Evolutionary conservation across 2,329 filamentous ascomycete species (phyloP).

Genomic region (Tolypocladium pustulatum): DNA sequence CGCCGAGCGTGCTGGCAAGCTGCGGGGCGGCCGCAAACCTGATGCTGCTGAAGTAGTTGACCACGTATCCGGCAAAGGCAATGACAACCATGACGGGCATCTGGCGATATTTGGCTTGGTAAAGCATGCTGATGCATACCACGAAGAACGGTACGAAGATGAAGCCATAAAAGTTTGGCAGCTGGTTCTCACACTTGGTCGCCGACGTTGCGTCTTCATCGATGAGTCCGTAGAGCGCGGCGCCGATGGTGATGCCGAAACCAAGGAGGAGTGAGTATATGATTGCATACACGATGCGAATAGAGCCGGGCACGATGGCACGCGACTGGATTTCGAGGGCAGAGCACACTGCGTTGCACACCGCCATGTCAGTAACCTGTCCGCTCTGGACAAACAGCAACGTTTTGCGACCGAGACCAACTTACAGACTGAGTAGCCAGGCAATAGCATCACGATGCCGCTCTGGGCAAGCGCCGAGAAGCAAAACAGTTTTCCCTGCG

Average conservation of each 20-base stretch:
- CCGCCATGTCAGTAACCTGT: background rate
- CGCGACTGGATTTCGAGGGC: conserved; percentile 57
- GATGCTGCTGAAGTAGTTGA: conserved; percentile 61
- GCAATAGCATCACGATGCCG: conserved; percentile 55
- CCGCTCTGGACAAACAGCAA: too few relatives aligned
- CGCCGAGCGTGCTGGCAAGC: conserved; percentile 66
- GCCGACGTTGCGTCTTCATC: conserved; percentile 39
- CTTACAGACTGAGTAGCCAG: conserved; percentile 50
- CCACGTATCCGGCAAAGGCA: conserved; percentile 61
- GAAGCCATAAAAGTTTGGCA: conserved; percentile 42
- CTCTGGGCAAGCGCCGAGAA: conserved; percentile 56
- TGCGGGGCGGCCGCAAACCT: conserved; percentile 61
- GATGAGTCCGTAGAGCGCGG: conserved; percentile 51
- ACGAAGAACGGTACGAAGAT: conserved; percentile 66
- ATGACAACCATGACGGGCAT: conserved; percentile 68
- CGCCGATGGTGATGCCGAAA: conserved; percentile 61
- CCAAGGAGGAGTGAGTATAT: conserved; percentile 65
- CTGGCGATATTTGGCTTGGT: conserved; percentile 74
- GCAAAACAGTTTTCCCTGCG: conserved; percentile 41
- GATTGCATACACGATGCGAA: conserved; percentile 65
- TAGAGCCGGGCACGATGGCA: conserved; percentile 59
- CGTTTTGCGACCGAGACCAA: conserved; percentile 3
- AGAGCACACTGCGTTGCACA: conserved; percentile 22
- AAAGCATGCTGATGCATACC: conserved; percentile 62
- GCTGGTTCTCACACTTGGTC: conserved; percentile 30